Evolutionary conservation across 495 filamentous ascomycete species (phyloP), one percentile per base, ranked within the genome.

Genomic region (Penicillium longicatenatum): DNA sequence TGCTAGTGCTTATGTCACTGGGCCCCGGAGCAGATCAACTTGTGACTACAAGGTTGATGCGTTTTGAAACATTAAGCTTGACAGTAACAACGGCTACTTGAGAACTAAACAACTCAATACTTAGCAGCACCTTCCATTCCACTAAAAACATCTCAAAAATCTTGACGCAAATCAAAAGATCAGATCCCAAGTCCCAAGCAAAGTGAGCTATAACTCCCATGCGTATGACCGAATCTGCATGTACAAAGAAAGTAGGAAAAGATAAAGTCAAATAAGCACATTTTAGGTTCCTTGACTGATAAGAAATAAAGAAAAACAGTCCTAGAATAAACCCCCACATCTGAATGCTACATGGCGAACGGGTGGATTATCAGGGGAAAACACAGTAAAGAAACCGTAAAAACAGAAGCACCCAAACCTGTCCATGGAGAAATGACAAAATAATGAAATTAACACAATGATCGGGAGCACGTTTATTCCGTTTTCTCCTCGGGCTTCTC

Each of bases 401-500:
- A 35, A 46, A 17, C 41, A 55, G 10, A 17, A 39, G 21, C 12
- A 30, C 52, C 39, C 41, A 33, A 31, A 54, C 50, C 50, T 42
- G 50, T 53, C 9, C 50, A 53, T 41, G 35, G 41, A 46, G 52
- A n/a, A 45, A 54, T 29, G 51, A 47, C 14, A 42, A 10, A 35
- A 57, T 1, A 43, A 30, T 39, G 21, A 52, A 39, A 30, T 35
- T 45, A 45, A 35, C 41, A 29, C 46, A 22, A 29, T 16, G 39
- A 6, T 39, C 22, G 24, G 37, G 31, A 31, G 33, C 41, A 48
- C 14, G 44, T 35, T 60, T 57, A 59, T 30, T 48, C 61, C 11
- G 60, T 14, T 47, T 62, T 61, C 44, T 67, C 64, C 24, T 58
- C 61, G n/a, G 60, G n/a, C 51, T 62, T 59, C 44, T 67, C 64